phyloP scores from a whole-genome alignment of 306 rosid species.

The Carpinus viminea region DNA sequence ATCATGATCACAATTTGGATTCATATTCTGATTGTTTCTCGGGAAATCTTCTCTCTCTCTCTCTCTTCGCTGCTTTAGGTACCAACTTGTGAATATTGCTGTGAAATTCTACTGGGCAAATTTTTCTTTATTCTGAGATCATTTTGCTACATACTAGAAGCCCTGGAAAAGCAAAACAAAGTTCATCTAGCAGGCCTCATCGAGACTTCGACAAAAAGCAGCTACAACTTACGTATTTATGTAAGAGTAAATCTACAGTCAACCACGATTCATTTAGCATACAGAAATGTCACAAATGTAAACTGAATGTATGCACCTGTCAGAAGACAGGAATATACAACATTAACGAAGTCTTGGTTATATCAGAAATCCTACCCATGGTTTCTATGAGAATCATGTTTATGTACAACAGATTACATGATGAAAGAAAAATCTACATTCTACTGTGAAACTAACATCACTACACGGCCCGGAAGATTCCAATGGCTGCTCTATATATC shows the following conservation, averaged over 20 bases:
- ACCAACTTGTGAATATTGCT: no score
- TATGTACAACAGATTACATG: slow-evolving; percentile 16
- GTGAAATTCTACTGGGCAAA: no score
- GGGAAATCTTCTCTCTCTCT: no score
- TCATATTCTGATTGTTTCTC: no score
- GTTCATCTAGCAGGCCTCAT: no score
- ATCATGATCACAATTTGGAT: no score
- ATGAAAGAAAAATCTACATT: slow-evolving; percentile 10
- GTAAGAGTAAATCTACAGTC: slow-evolving; percentile 1
- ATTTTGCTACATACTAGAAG: no score
- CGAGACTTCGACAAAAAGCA: neutral
- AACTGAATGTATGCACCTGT: slow-evolving; percentile 10
- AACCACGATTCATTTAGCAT: slow-evolving; percentile 24
- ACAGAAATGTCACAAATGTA: slow-evolving; percentile 28
- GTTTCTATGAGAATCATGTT: slow-evolving; percentile 11
- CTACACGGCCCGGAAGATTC: slow-evolving; percentile 19
- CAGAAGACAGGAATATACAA: slow-evolving; percentile 39
- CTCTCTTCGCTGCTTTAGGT: no score
- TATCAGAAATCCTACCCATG: slow-evolving; percentile 24
- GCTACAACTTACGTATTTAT: neutral
- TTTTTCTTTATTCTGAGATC: no score
- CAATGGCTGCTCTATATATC: slow-evolving; percentile 29
- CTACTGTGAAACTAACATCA: slow-evolving; percentile 3
- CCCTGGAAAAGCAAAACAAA: no score
- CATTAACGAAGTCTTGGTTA: slow-evolving; percentile 22